Base-by-base conservation (phyloP, 129 eudicot genomes). In the Scalesia atractyloides region DNA sequence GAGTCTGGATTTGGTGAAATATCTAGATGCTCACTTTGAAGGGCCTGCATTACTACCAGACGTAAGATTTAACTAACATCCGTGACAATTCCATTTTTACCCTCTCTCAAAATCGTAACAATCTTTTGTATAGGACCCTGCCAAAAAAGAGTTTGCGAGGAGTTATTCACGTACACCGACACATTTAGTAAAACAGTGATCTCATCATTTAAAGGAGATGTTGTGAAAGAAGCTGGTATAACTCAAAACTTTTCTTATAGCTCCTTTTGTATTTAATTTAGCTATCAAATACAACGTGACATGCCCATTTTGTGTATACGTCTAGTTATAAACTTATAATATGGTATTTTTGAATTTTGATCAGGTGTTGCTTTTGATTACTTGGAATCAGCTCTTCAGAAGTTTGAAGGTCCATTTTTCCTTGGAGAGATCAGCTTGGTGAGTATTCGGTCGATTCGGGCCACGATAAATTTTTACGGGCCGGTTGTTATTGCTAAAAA, bases 1-100 rank as follows among this genome's bases (percentile, higher is more conserved):
- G 81, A 93, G 98, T 72, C 71, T 93, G 68, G 97, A 90, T 77
- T 81, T 93, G 81, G 53, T 90, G 36, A 87, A 82, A 70, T 93
- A 93, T 70, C 7, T 93, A 0, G 92, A 93, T 72, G 69, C 36
- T 57, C 88, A 93, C 87, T 93, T 93, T 78, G 86, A 89, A 76
- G 97, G 97, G 10, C 91, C 97, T 26, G 14, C 79, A 5, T 86
- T 94, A 34, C 63, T 86, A 58, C 96, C 98, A 14, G 58, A 87
- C 47, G 98, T 94, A 84, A 85, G 92, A 74, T 82, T 64, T 68
- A 20, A 60, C 66, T 13, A 13, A 50, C 41, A 11, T 53, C 44
- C 2, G 34, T 60, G 13, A 22, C 13, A 44, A 6, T 26, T 61
- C 3, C 14, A 12, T 3, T 16, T 46, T 15, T 30, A 9, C 46